phyloP scores from a whole-genome alignment of 1,284 basidiomycete species.

The Ganoderma lingzhi region DNA sequence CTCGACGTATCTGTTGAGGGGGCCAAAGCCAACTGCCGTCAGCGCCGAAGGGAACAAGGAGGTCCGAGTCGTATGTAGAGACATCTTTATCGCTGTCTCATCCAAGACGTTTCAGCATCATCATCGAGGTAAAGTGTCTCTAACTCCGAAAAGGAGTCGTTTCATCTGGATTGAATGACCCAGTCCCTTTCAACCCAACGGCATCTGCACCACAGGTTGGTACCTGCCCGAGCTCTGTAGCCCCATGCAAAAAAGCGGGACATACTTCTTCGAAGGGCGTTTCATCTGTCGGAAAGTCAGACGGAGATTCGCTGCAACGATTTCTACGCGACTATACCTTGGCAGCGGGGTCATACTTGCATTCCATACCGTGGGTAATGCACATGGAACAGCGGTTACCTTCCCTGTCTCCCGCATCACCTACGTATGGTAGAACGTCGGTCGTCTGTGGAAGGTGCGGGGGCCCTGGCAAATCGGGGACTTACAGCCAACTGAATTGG shows the following conservation, averaged over 20 bases:
- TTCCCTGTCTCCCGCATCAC: conserved; percentile 53
- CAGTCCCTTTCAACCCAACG: no score
- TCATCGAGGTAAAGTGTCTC: no score
- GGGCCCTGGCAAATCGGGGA: conserved; percentile 5
- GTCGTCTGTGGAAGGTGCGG: background rate
- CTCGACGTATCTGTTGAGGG: background rate
- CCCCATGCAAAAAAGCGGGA: no score
- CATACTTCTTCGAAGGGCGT: no score
- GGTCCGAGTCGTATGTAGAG: background rate
- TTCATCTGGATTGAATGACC: no score
- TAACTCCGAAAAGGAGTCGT: no score
- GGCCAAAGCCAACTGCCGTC: background rate
- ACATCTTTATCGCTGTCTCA: no score
- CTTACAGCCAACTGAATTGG: conserved; percentile 12
- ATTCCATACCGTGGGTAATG: conserved; percentile 72
- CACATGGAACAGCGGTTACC: conserved; percentile 82
- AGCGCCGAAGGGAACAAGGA: background rate
- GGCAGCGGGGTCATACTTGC: conserved; percentile 70
- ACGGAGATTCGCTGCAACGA: no score
- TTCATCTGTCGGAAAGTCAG: no score
- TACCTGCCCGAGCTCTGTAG: no score
- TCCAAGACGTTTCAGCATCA: no score
- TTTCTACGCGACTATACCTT: background rate
- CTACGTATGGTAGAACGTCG: conserved; percentile 18
- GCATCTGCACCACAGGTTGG: no score